Evolutionary conservation across 2,329 filamentous ascomycete species (phyloP).

Genomic region (Fonsecaea pugnacius): DNA sequence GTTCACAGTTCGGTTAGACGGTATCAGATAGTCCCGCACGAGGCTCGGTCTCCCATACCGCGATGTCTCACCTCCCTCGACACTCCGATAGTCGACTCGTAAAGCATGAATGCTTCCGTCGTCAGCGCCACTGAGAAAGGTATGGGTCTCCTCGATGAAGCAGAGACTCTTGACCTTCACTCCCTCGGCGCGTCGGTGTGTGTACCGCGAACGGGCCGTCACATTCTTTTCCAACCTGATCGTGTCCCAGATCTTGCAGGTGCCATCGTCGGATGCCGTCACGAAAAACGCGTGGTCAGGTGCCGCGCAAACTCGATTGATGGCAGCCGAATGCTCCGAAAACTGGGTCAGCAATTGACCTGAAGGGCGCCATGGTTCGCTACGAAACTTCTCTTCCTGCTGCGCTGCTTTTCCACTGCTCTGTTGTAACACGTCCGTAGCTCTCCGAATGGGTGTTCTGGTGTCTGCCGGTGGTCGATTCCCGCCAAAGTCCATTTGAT

Average conservation of each 20-base stretch:
- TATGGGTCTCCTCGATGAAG: constrained; percentile 92
- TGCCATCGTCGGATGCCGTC: constrained; percentile 88
- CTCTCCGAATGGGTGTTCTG: constrained; percentile 58
- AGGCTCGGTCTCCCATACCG: constrained; percentile 79
- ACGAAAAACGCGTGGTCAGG: constrained; percentile 95
- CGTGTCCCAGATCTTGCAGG: constrained; percentile 91
- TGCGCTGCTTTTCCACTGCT: constrained; percentile 22
- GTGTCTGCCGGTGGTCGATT: constrained; percentile 70
- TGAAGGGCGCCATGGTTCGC: constrained; percentile 76
- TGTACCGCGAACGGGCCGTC: constrained; percentile 82
- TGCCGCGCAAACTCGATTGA: constrained; percentile 80
- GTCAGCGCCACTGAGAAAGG: constrained; percentile 85
- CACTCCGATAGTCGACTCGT: constrained; percentile 71
- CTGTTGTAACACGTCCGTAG: constrained; percentile 53
- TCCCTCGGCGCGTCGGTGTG: constrained; percentile 73
- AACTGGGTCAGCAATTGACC: constrained; percentile 86
- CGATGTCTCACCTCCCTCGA: constrained; percentile 60
- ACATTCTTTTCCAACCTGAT: constrained; percentile 88
- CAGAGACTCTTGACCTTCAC: constrained; percentile 79
- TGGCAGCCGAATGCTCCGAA: constrained; percentile 79
- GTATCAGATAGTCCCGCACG: constrained; percentile 80
- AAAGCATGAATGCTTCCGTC: constrained; percentile 91
- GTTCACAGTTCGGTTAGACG: constrained; percentile 59
- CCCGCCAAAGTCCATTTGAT: constrained; percentile 73
- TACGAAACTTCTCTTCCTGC: constrained; percentile 27